Evolutionary conservation across 768 basidiomycete genomes (phyloP).

Genomic region (Lactifluus subvellereus): DNA sequence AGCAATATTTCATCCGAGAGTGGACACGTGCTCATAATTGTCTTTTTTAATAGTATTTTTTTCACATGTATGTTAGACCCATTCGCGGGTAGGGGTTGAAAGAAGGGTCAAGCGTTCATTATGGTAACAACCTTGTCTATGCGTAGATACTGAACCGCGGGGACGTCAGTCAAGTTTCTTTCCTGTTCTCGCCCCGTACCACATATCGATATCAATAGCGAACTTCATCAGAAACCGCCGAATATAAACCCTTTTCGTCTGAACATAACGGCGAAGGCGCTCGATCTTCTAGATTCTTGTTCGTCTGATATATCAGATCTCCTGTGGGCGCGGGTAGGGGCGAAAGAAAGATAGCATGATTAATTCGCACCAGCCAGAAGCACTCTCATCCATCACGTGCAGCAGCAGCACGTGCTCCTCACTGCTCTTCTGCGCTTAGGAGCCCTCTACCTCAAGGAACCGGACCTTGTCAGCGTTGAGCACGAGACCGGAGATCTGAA

Average conservation of each 20-base stretch:
- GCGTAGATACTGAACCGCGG: not conserved
- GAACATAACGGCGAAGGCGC: slow-evolving; percentile 80
- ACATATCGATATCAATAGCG: slow-evolving; percentile 87
- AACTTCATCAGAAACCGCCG: slow-evolving; percentile 80
- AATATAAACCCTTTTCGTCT: slow-evolving; percentile 71
- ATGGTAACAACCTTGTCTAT: not conserved
- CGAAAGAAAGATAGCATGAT: slow-evolving; percentile 92
- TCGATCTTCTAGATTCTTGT: no score
- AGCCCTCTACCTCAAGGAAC: slow-evolving; percentile 77
- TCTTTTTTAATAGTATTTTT: no score
- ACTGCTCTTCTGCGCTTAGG: slow-evolving; percentile 66
- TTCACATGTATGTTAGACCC: no score
- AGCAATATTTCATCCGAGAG: no score
- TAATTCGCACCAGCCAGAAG: slow-evolving; percentile 74
- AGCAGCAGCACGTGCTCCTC: slow-evolving; percentile 76
- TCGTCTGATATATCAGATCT: no score
- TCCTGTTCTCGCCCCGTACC: slow-evolving; percentile 40
- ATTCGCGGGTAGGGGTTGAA: no score
- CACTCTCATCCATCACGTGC: slow-evolving; percentile 92
- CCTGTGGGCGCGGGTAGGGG: slow-evolving; percentile 80
- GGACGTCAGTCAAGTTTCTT: slow-evolving; percentile 21
- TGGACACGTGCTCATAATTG: no score
- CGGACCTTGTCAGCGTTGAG: slow-evolving; percentile 64
- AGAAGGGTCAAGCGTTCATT: no score
- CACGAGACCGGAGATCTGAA: slow-evolving; percentile 94